These are phyloP conservation scores for Amoebophrya sp. DNA, from an alignment of 169 alveolate species.

Conservation along the genomic window DNA sequence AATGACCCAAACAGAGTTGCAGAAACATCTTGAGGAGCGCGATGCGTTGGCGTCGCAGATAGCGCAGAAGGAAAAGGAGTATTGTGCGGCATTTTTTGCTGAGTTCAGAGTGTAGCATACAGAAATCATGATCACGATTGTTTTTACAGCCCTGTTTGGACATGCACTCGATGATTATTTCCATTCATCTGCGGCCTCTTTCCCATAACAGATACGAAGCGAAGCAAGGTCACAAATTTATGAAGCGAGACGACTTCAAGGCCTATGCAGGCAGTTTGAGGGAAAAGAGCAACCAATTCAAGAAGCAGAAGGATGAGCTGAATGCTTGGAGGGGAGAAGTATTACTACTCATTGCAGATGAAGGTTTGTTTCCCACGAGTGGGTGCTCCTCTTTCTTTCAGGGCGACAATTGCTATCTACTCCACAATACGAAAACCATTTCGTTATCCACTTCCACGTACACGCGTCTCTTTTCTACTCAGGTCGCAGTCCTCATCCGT, in stretches of 20 bases:
- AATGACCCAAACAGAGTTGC: neutral
- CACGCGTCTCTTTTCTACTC: too few relatives aligned
- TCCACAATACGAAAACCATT: too few relatives aligned
- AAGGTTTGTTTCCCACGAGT: too few relatives aligned
- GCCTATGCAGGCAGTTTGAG: neutral
- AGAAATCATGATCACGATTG: too few relatives aligned
- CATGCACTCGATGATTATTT: too few relatives aligned
- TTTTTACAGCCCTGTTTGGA: too few relatives aligned
- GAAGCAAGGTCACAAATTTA: neutral
- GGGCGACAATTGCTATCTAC: too few relatives aligned
- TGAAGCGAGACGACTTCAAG: neutral
- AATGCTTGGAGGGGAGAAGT: neutral
- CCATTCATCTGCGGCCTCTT: too few relatives aligned
- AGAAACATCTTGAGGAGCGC: neutral
- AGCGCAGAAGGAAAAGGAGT: constrained; percentile 1
- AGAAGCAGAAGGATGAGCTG: neutral
- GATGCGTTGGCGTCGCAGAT: neutral
- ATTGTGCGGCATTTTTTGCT: neutral
- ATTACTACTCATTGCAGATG: too few relatives aligned
- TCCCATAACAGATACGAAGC: neutral
- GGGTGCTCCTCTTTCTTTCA: too few relatives aligned
- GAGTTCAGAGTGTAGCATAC: too few relatives aligned
- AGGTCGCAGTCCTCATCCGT: neutral
- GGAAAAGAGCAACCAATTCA: constrained; percentile 8
- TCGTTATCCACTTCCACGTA: too few relatives aligned